Evolutionary conservation across 345 rosid genomes (phyloP), one percentile per base, ranked within the genome.

Genomic region (Gossypium sturtianum): DNA sequence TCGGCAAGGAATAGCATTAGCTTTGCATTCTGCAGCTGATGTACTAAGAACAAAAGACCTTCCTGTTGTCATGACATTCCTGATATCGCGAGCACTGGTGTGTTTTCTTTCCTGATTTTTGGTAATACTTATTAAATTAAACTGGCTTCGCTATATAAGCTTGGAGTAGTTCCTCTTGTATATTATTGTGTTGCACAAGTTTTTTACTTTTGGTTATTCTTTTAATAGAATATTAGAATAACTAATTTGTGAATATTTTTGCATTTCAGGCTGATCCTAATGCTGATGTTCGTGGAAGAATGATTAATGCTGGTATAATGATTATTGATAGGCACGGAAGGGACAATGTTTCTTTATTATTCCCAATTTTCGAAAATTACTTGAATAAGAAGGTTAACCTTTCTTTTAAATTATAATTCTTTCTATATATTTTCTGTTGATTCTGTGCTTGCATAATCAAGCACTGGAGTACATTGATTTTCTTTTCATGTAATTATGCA

Each of bases 201-300:
- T 49, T 68, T 49, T 49, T 34, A 23, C 63, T 49, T 20, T 44
- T 47, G 22, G 54, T 45, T 66, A 66, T 66, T 45, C n/a, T 49
- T 70, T 13, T 0, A 8, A 12, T 16, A 9, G 9, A 27, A 68
- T 49, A 25, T 25, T 15, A 16, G 41, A 16, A 68, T 49, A 59
- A 45, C 66, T 58, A 20, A 58, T 22, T 73, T 25, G 20, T 60
- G 2, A 17, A 45, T 47, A 45, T 23, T 60, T 34, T 60, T 11
- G 7, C 51, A 54, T 61, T 85, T 80, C 89, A 95, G 99, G 99
- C 96, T 78, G 99, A 95, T 78, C 90, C 91, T 74, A 95, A 95
- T 85, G 82, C 87, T 29, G 99, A 95, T 90, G 99, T 95, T 85
- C 96, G 98, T 72, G 99, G 98, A 77, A 88, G 92, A 83, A 95